Evolutionary conservation across 176 grass and related monocot genomes (phyloP).

Genomic region (Phragmites australis): DNA sequence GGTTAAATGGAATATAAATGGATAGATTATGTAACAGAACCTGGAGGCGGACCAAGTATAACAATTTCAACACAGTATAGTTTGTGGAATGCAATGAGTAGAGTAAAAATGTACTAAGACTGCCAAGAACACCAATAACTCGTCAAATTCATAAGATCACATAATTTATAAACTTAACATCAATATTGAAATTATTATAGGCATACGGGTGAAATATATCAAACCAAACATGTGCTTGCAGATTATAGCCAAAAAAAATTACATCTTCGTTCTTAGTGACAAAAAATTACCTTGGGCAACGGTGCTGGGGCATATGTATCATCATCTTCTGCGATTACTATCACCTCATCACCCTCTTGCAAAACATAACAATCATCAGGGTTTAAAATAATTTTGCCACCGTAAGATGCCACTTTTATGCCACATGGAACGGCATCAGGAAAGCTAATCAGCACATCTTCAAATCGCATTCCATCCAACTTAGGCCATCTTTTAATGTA

Average conservation of each 20-base stretch:
- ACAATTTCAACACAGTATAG: slow-evolving; percentile 9
- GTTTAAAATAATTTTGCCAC: slow-evolving; percentile 77
- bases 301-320: slow-evolving; percentile 62
- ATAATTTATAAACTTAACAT: background rate
- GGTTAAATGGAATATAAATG: background rate
- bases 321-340: slow-evolving; percentile 86
- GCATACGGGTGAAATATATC: background rate
- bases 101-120: background rate
- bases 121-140: background rate
- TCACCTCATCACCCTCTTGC: slow-evolving; percentile 74
- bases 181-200: background rate
- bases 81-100: slow-evolving; percentile 14
- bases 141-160: background rate
- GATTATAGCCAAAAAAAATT: background rate
- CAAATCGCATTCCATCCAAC: slow-evolving; percentile 74
- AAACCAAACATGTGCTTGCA: background rate
- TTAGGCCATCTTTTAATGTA: slow-evolving; percentile 82
- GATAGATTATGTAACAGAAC: slow-evolving; percentile 5
- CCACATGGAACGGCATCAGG: slow-evolving; percentile 78
- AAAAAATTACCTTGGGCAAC: slow-evolving; percentile 57
- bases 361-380: slow-evolving; percentile 77
- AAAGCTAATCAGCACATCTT: slow-evolving; percentile 80
- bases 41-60: slow-evolving; percentile 9
- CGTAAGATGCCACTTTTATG: slow-evolving; percentile 70
- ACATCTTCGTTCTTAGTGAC: slow-evolving; percentile 8